A percentile compares a stretch with the other conserved stretches of the same genome.
These are phyloP conservation scores for Amaranthus hypochondriacus DNA, from an alignment of 148 eudicot species.

Conservation along the genomic window DNA sequence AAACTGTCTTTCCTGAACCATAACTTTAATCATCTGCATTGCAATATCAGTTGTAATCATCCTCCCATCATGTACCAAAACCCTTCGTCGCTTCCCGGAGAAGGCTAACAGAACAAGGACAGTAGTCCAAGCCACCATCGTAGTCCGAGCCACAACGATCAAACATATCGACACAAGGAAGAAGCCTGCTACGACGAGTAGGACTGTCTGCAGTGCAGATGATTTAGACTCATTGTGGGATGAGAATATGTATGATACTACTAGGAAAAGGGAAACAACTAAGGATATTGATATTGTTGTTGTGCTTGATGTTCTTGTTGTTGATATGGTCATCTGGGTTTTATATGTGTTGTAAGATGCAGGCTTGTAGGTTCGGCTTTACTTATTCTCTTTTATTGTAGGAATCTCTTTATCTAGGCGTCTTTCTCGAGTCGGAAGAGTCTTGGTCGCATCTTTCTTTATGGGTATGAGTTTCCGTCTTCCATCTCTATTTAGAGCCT, in stretches of 20 bases:
- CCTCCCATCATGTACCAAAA: constrained; percentile 51
- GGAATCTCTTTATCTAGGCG: too few species aligned
- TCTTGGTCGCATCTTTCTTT: too few species aligned
- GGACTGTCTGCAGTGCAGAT: constrained; percentile 9
- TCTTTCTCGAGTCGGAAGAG: too few species aligned
- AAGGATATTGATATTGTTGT: constrained; percentile 11
- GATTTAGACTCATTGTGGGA: background rate
- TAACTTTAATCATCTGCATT: constrained; percentile 34
- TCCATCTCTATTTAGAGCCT: too few species aligned
- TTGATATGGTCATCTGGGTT: constrained; percentile 25
- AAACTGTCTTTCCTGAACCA: constrained; percentile 38
- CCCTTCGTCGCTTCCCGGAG: constrained; percentile 62
- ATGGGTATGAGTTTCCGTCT: too few species aligned
- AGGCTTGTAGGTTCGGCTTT: too few species aligned
- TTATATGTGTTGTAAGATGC: background rate
- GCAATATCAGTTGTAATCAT: constrained; percentile 62
- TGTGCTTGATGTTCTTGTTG: constrained; percentile 5
- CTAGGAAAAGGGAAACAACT: constrained; percentile 15
- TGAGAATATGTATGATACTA: constrained; percentile 12
- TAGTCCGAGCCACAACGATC: constrained; percentile 50
- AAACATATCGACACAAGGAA: constrained; percentile 27
- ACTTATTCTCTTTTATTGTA: too few species aligned
- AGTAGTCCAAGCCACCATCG: constrained; percentile 63
- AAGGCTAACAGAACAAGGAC: constrained; percentile 62
- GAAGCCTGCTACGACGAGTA: constrained; percentile 20